A percentile compares a stretch with the other conserved stretches of the same genome.
Evolutionary conservation across 2,329 filamentous ascomycete genomes (phyloP).

Genomic region (Aureobasidium sp.): DNA sequence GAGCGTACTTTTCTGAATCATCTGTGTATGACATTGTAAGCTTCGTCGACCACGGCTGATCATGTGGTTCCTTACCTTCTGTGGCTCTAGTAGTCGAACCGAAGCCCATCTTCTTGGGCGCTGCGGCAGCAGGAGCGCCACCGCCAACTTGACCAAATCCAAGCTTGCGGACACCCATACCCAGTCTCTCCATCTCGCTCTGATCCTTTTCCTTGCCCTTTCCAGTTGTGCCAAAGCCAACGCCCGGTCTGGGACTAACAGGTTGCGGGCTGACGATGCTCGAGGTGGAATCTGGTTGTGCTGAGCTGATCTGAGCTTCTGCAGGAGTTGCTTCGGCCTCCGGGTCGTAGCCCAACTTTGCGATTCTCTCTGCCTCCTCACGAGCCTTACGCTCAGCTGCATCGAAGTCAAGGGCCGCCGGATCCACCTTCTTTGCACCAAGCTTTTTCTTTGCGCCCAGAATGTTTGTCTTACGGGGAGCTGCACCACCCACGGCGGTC

Average conservation of each 20-base stretch:
- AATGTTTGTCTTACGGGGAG: constrained; percentile 53
- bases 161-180: constrained; percentile 77
- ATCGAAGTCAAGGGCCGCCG: constrained; percentile 80
- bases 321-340: constrained; percentile 54
- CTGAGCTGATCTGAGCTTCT: constrained; percentile 33
- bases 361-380: constrained; percentile 93
- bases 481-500: constrained; percentile 45
- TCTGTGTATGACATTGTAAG: constrained; percentile 28
- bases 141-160: constrained; percentile 81
- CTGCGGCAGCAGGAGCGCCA: constrained; percentile 42
- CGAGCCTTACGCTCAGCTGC: constrained; percentile 95
- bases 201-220: constrained; percentile 46
- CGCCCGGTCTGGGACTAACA: constrained; percentile 52
- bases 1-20: constrained; percentile 75
- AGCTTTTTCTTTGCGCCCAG: constrained; percentile 64
- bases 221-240: constrained; percentile 53
- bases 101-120: constrained; percentile 70
- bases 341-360: constrained; percentile 90
- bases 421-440: constrained; percentile 64
- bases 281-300: constrained; percentile 40
- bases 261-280: constrained; percentile 69
- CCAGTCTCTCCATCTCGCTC: constrained; percentile 77
- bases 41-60: neutral
- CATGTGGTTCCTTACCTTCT: constrained; percentile 44
- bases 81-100: constrained; percentile 60